These are phyloP conservation scores for Taphrina communis DNA, from an alignment of 1,139 yeast genomes.

Conservation along the genomic window DNA sequence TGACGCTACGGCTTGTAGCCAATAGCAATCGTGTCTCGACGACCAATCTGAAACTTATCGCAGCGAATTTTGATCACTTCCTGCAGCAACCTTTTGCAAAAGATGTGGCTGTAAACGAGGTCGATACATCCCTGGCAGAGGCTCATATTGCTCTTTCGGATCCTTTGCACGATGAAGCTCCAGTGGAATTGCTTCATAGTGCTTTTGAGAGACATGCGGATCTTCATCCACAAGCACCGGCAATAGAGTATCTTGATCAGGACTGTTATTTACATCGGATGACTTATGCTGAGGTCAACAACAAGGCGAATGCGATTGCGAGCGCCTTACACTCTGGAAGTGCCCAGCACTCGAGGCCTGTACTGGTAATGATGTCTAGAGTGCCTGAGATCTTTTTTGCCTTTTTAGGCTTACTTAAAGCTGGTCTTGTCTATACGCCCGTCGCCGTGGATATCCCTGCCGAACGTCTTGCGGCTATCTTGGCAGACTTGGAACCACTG, in stretches of 20 bases:
- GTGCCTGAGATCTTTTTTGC: conserved; percentile 44
- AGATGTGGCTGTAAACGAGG: not conserved
- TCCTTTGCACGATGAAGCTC: not conserved
- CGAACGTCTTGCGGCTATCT: conserved; percentile 42
- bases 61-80: conserved; percentile 6
- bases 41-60: not conserved
- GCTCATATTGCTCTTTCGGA: not conserved
- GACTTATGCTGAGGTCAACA: conserved; percentile 43
- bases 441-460: conserved; percentile 44
- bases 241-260: conserved; percentile 43
- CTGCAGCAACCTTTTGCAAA: not conserved
- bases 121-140: not conserved
- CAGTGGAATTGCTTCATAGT: conserved; percentile 37
- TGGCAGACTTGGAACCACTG: conserved; percentile 40
- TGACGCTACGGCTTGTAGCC: conserved; percentile 17
- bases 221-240: conserved; percentile 29
- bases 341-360: conserved; percentile 37
- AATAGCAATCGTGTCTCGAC: not conserved
- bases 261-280: conserved; percentile 26
- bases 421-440: conserved; percentile 46
- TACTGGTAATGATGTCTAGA: conserved; percentile 43
- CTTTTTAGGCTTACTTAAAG: conserved; percentile 44
- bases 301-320: conserved; percentile 38
- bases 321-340: conserved; percentile 8
- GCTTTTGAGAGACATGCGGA: conserved; percentile 39